phyloP scores from a whole-genome alignment of 805 yeast genomes.

The Metschnikowia aberdeeniae region DNA sequence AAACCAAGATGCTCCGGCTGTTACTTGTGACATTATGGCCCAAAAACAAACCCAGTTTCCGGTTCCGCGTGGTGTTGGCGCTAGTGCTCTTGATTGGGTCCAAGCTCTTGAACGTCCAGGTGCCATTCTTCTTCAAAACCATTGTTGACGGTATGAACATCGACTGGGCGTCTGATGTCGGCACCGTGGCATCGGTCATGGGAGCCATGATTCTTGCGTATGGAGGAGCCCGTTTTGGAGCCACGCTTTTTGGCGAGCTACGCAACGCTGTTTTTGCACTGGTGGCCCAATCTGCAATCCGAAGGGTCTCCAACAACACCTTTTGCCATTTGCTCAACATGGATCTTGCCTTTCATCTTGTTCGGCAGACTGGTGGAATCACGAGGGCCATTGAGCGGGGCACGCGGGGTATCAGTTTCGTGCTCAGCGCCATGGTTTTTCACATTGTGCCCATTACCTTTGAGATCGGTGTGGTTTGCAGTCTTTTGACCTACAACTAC shows the following conservation, averaged over 20 bases:
- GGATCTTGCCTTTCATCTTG: slow-evolving; percentile 85
- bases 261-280: slow-evolving; percentile 93
- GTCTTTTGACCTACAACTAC: slow-evolving; percentile 88
- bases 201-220: slow-evolving; percentile 72
- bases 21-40: slow-evolving; percentile 80
- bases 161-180: slow-evolving; percentile 67
- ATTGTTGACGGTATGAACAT: slow-evolving; percentile 91
- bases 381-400: slow-evolving; percentile 97
- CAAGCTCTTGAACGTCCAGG: slow-evolving; percentile 87
- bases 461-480: slow-evolving; percentile 90
- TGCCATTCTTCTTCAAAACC: slow-evolving; percentile 85
- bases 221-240: slow-evolving; percentile 91
- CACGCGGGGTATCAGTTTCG: slow-evolving; percentile 94
- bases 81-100: slow-evolving; percentile 69
- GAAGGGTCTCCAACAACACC: slow-evolving; percentile 83
- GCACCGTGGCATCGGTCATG: slow-evolving; percentile 63
- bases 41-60: slow-evolving; percentile 58
- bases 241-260: slow-evolving; percentile 90
- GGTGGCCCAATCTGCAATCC: slow-evolving; percentile 92
- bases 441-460: slow-evolving; percentile 90
- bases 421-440: slow-evolving; percentile 93
- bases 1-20: slow-evolving; percentile 56
- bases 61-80: slow-evolving; percentile 72
- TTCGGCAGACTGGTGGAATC: slow-evolving; percentile 92
- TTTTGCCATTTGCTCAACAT: slow-evolving; percentile 77